Conservation (phyloP, 805 yeast species). For the Zygosaccharomyces gambellarensis region DNA sequence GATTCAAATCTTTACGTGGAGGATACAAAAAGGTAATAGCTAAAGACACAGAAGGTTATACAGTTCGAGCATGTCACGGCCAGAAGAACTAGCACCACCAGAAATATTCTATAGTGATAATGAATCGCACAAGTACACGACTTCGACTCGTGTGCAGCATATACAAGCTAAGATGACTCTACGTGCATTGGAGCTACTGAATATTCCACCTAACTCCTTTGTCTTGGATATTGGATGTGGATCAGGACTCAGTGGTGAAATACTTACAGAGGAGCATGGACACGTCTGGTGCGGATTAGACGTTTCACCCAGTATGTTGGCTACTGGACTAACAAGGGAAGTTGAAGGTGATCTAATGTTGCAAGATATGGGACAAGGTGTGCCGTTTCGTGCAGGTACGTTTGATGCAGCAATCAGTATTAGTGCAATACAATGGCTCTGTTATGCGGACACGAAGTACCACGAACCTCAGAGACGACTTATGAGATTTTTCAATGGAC, state of each 20-base stretch:
- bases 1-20: not conserved
- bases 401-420: slow-evolving; percentile 96
- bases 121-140: slow-evolving; percentile 86
- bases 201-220: slow-evolving; percentile 61
- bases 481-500: slow-evolving; percentile 76
- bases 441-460: slow-evolving; percentile 83
- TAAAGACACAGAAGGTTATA: not conserved
- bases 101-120: slow-evolving; percentile 89
- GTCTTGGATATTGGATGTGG: slow-evolving; percentile 95
- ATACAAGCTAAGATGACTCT: slow-evolving; percentile 97
- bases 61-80: slow-evolving; percentile 71
- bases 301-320: slow-evolving; percentile 92
- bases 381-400: slow-evolving; percentile 93
- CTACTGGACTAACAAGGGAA: slow-evolving; percentile 87
- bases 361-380: slow-evolving; percentile 89
- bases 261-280: slow-evolving; percentile 78
- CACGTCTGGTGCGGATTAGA: slow-evolving; percentile 96
- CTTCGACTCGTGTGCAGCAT: slow-evolving; percentile 94
- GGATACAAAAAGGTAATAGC: not conserved
- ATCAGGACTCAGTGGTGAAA: slow-evolving; percentile 93
- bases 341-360: slow-evolving; percentile 90
- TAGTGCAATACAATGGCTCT: slow-evolving; percentile 95
- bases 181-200: slow-evolving; percentile 82
- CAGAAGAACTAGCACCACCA: slow-evolving; percentile 95
- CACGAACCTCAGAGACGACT: slow-evolving; percentile 82